Evolutionary conservation across 108 stramenopile genomes (phyloP).

Genomic region (Cylindrotheca fusiformis): DNA sequence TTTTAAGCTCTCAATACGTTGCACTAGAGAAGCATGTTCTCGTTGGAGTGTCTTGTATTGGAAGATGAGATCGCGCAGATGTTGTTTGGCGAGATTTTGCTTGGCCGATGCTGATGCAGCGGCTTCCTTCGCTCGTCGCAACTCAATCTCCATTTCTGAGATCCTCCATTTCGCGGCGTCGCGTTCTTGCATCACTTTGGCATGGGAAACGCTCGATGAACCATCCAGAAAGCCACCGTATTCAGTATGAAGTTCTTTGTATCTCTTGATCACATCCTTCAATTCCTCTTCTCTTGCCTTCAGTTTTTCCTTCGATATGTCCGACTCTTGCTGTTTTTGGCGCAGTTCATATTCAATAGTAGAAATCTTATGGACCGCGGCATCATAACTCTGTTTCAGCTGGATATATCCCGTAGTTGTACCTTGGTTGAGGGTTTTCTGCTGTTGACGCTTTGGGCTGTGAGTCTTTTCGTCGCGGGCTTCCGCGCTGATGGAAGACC

Average conservation of each 20-base stretch:
- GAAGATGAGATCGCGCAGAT: slow-evolving; percentile 24
- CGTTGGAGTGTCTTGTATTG: slow-evolving; percentile 29
- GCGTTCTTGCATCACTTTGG: slow-evolving; percentile 6
- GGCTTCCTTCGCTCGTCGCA: slow-evolving; percentile 15
- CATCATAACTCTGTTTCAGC: slow-evolving; percentile 7
- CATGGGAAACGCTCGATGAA: background rate
- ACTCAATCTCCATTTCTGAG: slow-evolving; percentile 7
- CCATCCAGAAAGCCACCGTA: background rate
- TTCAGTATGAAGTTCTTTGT: slow-evolving; percentile 12
- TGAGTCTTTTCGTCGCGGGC: slow-evolving; percentile 8
- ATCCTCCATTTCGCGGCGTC: slow-evolving; percentile 8
- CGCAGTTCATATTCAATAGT: background rate
- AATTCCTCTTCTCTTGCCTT: slow-evolving; percentile 6
- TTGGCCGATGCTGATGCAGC: slow-evolving; percentile 21
- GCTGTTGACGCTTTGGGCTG: background rate
- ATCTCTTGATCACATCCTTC: slow-evolving; percentile 2
- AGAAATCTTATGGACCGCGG: background rate
- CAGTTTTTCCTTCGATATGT: background rate
- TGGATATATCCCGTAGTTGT: background rate
- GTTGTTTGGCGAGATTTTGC: slow-evolving; percentile 21
- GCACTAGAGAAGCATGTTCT: slow-evolving; percentile 8
- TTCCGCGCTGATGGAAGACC: background rate
- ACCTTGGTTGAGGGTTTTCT: background rate
- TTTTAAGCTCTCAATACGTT: background rate
- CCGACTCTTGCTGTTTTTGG: background rate